A percentile compares a stretch with the other conserved stretches of the same genome.
Evolutionary conservation across 495 filamentous ascomycete genomes (phyloP).

Genomic region (Sordaria brevicollis): DNA sequence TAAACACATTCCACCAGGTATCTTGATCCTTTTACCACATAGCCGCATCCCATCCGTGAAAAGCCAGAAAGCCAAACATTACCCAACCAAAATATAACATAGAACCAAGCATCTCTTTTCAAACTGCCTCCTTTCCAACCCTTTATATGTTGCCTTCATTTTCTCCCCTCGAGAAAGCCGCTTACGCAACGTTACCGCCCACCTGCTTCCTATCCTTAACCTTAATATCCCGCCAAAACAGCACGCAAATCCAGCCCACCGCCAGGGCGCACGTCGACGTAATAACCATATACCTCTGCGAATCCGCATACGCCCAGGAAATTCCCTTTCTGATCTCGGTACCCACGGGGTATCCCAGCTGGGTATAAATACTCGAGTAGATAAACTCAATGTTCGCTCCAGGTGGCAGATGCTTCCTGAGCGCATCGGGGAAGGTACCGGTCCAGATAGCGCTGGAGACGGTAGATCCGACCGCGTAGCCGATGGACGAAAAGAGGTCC

Average conservation of each 20-base stretch:
- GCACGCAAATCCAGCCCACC: conserved; percentile 29
- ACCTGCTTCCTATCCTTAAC: conserved; percentile 35
- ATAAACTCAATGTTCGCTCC: conserved; percentile 38
- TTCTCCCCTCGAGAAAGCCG: conserved; percentile 7
- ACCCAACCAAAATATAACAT: no score
- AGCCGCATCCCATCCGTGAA: no score
- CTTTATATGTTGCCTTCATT: no score
- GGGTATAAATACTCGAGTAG: conserved; percentile 39
- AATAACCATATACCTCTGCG: conserved; percentile 43
- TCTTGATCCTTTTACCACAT: no score
- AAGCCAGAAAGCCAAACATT: no score
- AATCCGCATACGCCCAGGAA: conserved; percentile 40
- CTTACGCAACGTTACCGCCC: conserved; percentile 2
- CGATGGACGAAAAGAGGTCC: conserved; percentile 48
- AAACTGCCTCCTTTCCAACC: no score
- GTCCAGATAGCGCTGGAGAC: conserved; percentile 58
- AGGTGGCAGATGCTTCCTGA: conserved; percentile 46
- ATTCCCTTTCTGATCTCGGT: conserved; percentile 41
- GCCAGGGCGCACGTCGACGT: conserved; percentile 35
- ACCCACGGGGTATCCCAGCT: conserved; percentile 44
- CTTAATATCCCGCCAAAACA: conserved; percentile 44
- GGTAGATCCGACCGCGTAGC: conserved; percentile 50
- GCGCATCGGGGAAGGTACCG: conserved; percentile 39
- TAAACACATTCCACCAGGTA: no score
- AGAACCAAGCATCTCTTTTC: no score